Conservation (phyloP, 2,329 filamentous ascomycete genomes). For the Periconia digitata region DNA sequence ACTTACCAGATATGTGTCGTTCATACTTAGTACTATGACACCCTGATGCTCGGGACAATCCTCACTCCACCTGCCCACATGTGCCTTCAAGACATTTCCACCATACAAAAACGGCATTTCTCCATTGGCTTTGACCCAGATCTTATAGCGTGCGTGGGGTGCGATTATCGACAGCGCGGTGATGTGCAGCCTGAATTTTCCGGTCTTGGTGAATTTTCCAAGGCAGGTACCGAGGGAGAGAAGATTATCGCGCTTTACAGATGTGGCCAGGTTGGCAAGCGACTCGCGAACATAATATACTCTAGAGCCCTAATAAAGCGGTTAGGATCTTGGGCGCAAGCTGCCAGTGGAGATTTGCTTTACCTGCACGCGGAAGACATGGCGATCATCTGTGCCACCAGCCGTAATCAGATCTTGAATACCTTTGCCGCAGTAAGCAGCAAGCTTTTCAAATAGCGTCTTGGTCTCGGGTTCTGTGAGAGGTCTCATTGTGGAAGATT, state of each 20-base stretch:
- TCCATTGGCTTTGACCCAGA: slow-evolving; percentile 95
- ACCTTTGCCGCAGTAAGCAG: slow-evolving; percentile 86
- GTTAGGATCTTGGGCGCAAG: slow-evolving; percentile 6
- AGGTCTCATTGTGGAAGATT: slow-evolving; percentile 65
- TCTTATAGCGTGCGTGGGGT: slow-evolving; percentile 90
- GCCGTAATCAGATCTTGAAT: slow-evolving; percentile 70
- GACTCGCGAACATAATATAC: slow-evolving; percentile 92
- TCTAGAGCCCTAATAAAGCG: slow-evolving; percentile 69
- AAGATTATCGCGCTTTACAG: slow-evolving; percentile 77
- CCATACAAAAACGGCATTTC: slow-evolving; percentile 98
- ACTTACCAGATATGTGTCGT: slow-evolving; percentile 74
- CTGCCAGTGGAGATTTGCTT: neutral
- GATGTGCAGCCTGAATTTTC: slow-evolving; percentile 93
- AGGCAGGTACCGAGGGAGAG: slow-evolving; percentile 88
- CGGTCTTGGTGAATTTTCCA: slow-evolving; percentile 94
- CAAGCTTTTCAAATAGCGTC: slow-evolving; percentile 87
- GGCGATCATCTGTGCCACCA: slow-evolving; percentile 38
- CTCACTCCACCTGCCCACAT: slow-evolving; percentile 82
- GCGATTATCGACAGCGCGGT: slow-evolving; percentile 88
- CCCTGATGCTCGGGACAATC: slow-evolving; percentile 94
- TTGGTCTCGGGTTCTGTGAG: slow-evolving; percentile 78
- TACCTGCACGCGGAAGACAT: slow-evolving; percentile 55
- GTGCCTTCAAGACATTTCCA: slow-evolving; percentile 81
- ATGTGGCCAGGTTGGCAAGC: slow-evolving; percentile 87
- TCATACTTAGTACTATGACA: slow-evolving; percentile 86